Evolutionary conservation across 331 rosid species (phyloP).

Genomic region (Pyracantha coccinea): DNA sequence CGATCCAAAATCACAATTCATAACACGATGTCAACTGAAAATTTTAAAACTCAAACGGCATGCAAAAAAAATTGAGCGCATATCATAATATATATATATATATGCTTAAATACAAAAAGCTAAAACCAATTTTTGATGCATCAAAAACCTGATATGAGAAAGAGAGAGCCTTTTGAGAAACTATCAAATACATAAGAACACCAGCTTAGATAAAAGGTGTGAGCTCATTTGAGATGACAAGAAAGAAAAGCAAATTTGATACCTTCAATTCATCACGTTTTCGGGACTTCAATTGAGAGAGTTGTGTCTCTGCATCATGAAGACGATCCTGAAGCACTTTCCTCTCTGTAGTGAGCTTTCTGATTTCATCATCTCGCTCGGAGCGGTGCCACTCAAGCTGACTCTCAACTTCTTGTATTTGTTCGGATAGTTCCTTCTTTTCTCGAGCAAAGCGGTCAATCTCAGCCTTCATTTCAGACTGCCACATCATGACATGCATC

Average conservation of each 20-base stretch:
- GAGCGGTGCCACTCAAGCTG: slow-evolving; percentile 99
- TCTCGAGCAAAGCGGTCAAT: slow-evolving; percentile 77
- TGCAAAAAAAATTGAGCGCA: background rate
- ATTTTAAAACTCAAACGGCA: background rate
- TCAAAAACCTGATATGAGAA: background rate
- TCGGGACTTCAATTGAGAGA: slow-evolving; percentile 79
- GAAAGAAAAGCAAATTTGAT: background rate
- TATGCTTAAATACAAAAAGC: background rate
- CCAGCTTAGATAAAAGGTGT: background rate
- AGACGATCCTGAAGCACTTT: slow-evolving; percentile 86
- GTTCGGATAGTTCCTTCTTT: slow-evolving; percentile 78
- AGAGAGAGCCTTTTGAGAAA: background rate
- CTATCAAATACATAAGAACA: background rate
- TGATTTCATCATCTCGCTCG: slow-evolving; percentile 83
- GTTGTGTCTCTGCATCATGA: slow-evolving; percentile 86
- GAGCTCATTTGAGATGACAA: background rate
- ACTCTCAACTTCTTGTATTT: slow-evolving; percentile 75
- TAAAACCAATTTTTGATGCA: background rate
- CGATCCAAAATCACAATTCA: background rate
- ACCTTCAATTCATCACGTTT: slow-evolving; percentile 98
- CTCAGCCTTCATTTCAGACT: slow-evolving; percentile 92
- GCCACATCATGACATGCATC: slow-evolving; percentile 46
- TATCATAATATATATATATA: background rate
- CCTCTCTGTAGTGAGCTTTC: slow-evolving; percentile 70
- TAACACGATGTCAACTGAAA: background rate